Base-by-base conservation (phyloP, 495 filamentous ascomycete genomes). In the Penicillium verhagenii region DNA sequence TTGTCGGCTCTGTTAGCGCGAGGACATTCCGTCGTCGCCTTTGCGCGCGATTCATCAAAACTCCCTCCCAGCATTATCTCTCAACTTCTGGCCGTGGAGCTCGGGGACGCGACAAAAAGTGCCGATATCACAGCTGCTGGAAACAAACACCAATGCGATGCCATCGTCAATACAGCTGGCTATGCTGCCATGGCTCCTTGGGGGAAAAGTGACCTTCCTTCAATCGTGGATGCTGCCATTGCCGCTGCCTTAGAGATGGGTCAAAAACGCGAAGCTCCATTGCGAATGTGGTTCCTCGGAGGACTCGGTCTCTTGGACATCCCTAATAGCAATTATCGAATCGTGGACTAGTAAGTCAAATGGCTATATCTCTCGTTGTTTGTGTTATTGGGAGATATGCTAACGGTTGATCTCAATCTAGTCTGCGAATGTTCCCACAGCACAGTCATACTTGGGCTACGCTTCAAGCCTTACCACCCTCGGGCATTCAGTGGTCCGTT, bases 1-100 rank as follows among this genome's bases (percentile, higher is more conserved):
- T 47, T 77, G 16, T 59, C 71, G 21, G 72, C 75, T 0, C 69
- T 77, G 24, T 58, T 78, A 49, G 57, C 63, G 14, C 70, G 77
- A 47, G 49, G 60, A 7, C 73, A 77, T 58, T 58, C 18, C 38
- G 67, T 78, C 44, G 56, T 67, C 18, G 66, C 61, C 50, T 74
- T 57, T 50, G 68, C 76, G n/a, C 73, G 74, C n/a, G 67, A 66
- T 10, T 52, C 68, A 7, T 43, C 38, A 9, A 77, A 76, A 57
- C 68, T 78, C 43, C 35, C 59, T 10, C 33, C 47, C 24, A 56
- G 40, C 39, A 58, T 38, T 28, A 68, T 19, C 39, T 66, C 33
- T 51, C 59, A 56, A 23, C 53, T 21, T n/a, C 60, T 14, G 43
- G 63, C 38, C 43, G 54, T 78, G 24, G 64, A 75, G 28, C 52